Evolutionary conservation across 2,329 filamentous ascomycete species (phyloP).

Genomic region (Xylariaceae sp.): DNA sequence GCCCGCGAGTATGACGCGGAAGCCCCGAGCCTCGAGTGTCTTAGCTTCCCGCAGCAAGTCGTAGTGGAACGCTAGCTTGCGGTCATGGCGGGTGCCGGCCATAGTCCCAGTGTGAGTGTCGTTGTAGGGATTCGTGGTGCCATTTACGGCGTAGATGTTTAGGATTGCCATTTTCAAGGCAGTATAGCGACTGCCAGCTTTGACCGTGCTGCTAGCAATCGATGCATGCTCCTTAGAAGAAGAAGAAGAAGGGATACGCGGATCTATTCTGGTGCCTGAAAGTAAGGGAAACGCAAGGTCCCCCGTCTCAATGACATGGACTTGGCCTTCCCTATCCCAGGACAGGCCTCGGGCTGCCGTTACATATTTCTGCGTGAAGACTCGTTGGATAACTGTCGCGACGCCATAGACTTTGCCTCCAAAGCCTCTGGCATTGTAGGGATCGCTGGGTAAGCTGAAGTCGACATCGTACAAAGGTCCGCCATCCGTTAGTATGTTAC

Average conservation of each 20-base stretch:
- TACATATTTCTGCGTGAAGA: constrained; percentile 27
- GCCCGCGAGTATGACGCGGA: constrained; percentile 42
- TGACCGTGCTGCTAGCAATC: no score
- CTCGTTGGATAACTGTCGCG: constrained; percentile 41
- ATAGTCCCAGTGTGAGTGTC: constrained; percentile 36
- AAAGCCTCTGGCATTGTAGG: constrained; percentile 44
- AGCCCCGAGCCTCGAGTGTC: constrained; percentile 35
- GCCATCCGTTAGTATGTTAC: no score
- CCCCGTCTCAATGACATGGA: constrained; percentile 42
- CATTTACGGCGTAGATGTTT: constrained; percentile 52
- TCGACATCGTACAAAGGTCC: no score
- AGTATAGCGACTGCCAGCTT: no score
- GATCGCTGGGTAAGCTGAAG: constrained; percentile 44
- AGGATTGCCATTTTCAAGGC: constrained; percentile 40
- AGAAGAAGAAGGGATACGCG: no score
- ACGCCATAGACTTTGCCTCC: constrained; percentile 49
- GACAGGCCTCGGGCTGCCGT: constrained; percentile 33
- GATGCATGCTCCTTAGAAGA: no score
- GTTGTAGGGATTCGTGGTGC: constrained; percentile 42
- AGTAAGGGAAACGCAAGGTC: no score
- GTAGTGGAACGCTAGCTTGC: constrained; percentile 44
- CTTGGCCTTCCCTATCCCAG: constrained; percentile 49
- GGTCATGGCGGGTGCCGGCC: constrained; percentile 43
- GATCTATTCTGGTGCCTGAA: no score
- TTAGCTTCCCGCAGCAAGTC: constrained; percentile 40